Conservation (phyloP, 164 flowering plant species). For the Tetracentron sinense region DNA sequence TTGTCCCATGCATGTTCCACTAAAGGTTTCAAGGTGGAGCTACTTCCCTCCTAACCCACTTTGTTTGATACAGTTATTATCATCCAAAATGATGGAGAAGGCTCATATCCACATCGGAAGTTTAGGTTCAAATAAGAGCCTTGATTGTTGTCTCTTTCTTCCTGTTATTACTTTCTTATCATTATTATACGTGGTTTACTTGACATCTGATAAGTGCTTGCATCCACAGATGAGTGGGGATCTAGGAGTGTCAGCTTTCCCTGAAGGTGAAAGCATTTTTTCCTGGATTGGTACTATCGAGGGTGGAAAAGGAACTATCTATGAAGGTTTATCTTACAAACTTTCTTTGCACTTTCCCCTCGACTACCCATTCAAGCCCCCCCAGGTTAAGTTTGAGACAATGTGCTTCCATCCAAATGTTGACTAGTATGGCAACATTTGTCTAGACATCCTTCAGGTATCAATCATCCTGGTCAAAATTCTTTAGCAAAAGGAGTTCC, state of each 20-base stretch:
- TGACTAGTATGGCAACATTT: conserved; percentile 71
- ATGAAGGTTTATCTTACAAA: conserved; percentile 63
- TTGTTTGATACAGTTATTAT: no score
- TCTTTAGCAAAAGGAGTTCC: neutral
- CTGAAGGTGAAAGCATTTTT: conserved; percentile 66
- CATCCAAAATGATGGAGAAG: neutral
- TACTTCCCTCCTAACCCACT: neutral
- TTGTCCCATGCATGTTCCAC: neutral
- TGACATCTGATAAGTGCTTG: neutral
- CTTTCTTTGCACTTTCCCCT: conserved; percentile 59
- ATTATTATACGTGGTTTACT: neutral
- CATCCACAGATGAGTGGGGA: conserved; percentile 57
- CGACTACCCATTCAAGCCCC: conserved; percentile 84
- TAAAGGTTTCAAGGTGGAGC: neutral
- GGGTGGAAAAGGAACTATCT: conserved; percentile 64
- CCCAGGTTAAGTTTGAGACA: conserved; percentile 68
- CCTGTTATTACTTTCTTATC: neutral
- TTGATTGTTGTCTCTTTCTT: neutral
- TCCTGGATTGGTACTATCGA: conserved; percentile 72
- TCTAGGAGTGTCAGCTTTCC: conserved; percentile 71
- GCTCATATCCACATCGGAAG: neutral
- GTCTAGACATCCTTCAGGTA: conserved; percentile 82
- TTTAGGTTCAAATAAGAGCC: neutral
- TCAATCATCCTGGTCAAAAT: neutral
- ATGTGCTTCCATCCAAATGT: conserved; percentile 82